Conservation (phyloP, 768 basidiomycete genomes). For the Leccinum arenicola region DNA sequence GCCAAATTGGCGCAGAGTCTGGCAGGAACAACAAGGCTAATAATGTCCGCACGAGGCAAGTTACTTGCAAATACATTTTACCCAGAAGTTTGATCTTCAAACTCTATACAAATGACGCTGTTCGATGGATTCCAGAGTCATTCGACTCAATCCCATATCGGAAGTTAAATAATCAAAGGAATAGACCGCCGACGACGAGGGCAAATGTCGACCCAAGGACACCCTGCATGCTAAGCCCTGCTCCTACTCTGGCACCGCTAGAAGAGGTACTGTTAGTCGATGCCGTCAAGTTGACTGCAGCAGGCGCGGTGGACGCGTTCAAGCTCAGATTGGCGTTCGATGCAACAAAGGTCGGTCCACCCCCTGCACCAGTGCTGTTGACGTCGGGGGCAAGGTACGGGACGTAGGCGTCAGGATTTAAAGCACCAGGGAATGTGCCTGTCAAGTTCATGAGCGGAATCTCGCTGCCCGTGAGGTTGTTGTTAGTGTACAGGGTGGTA, state of each 20-base stretch:
- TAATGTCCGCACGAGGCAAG: neutral
- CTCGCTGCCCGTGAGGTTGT: conserved; percentile 28
- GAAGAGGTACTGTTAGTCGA: neutral
- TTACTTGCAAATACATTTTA: neutral
- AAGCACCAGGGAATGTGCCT: conserved; percentile 41
- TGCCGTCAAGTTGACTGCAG: conserved; percentile 39
- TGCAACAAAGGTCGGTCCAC: conserved; percentile 39
- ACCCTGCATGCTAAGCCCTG: conserved; percentile 3
- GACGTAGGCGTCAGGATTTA: conserved; percentile 39
- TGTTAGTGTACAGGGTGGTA: conserved; percentile 41
- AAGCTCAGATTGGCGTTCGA: conserved; percentile 33
- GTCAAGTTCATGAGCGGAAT: conserved; percentile 41
- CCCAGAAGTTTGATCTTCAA: neutral
- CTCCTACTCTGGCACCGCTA: conserved; percentile 1
- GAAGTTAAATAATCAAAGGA: conserved; percentile 4
- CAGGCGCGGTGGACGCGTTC: conserved; percentile 33
- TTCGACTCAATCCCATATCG: neutral
- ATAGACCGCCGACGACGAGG: conserved; percentile 3
- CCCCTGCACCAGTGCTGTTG: conserved; percentile 39
- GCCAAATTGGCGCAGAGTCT: too few relatives aligned
- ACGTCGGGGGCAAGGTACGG: conserved; percentile 46
- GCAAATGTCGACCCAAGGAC: conserved; percentile 8
- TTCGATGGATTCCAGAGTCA: neutral
- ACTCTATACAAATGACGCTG: neutral
- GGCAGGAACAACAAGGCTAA: too few relatives aligned